Conservation (phyloP, 257 asterid genomes). For the Solanum chilense region DNA sequence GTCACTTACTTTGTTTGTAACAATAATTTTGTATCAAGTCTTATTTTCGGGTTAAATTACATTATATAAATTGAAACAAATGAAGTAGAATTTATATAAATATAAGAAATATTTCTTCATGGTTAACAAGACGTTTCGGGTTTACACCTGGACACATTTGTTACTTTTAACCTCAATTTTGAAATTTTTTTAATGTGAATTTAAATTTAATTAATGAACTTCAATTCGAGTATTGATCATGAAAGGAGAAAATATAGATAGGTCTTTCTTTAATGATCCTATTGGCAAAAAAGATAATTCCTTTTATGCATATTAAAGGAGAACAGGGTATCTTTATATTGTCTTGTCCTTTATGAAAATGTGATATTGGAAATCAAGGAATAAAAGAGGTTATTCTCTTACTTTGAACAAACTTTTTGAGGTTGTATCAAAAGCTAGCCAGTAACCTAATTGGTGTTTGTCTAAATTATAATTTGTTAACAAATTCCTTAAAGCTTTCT, state of each 20-base stretch:
- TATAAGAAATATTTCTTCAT: neutral
- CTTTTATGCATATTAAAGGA: neutral
- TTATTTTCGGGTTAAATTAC: too few relatives aligned
- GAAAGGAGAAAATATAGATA: neutral
- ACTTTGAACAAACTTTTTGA: neutral
- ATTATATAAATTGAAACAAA: too few relatives aligned
- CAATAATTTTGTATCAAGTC: neutral
- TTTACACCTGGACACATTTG: neutral
- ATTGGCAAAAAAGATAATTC: neutral
- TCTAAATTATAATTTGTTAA: neutral
- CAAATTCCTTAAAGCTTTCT: neutral
- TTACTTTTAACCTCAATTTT: neutral
- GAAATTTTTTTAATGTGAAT: neutral
- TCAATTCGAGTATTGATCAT: neutral
- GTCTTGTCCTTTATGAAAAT: neutral
- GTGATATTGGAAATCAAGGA: neutral
- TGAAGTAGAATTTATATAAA: neutral
- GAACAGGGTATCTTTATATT: neutral
- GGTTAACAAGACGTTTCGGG: accelerated
- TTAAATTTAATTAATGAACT: accelerated
- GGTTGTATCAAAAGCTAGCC: neutral
- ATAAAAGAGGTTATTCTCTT: neutral
- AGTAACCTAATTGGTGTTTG: neutral
- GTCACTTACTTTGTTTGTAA: neutral
- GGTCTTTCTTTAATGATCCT: neutral